Base-by-base conservation (phyloP, 768 basidiomycete genomes). In the Butyriboletus loyo region DNA sequence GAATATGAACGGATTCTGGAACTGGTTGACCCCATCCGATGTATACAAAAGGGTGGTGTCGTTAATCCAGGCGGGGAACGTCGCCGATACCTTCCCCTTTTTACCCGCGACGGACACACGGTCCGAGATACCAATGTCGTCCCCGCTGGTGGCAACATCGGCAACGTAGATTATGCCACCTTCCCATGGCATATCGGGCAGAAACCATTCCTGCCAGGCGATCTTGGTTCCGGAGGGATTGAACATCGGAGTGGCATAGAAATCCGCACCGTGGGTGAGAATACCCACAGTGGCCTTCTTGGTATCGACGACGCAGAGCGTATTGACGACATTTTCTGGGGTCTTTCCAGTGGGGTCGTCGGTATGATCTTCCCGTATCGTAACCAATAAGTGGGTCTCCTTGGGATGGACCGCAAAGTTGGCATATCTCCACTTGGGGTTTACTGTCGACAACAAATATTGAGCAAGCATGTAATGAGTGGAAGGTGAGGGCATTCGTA, bases 101-200 rank as follows among this genome's bases (percentile, higher is more conserved):
- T 76, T 66, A 4, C 84, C 84, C 0, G 82, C 82, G 13, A 88
- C 74, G 17, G 69, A 67, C 17, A 60, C 66, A 2, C 14, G 30
- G 2, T 60, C 32, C 48, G 76, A 72, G 19, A 82, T 48, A 6
- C 56, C 44, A 17, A 80, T 28, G 5, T n/a, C n/a, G 5, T 9
- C 17, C 32, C 50, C 8, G 0, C 35, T 14, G 15, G 47, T 9
- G 8, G 22, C 17, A 15, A 84, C 66, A 11, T 77, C 67, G 0
- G 77, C 85, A 41, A 83, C 62, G 59, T 75, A 72, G 53, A 88
- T 69, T 50, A 78, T 68, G 5, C 75, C 69, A 13, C 81, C 82
- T 58, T 84, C 77, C 84, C 84, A 89, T 4, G 87, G 81, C 83
- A 85, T 83, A 57, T 82, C 74, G 0, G 83, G 83, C 34, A 83